Evolutionary conservation across 2,329 filamentous ascomycete genomes (phyloP).

Genomic region (Clonostachys rosea): DNA sequence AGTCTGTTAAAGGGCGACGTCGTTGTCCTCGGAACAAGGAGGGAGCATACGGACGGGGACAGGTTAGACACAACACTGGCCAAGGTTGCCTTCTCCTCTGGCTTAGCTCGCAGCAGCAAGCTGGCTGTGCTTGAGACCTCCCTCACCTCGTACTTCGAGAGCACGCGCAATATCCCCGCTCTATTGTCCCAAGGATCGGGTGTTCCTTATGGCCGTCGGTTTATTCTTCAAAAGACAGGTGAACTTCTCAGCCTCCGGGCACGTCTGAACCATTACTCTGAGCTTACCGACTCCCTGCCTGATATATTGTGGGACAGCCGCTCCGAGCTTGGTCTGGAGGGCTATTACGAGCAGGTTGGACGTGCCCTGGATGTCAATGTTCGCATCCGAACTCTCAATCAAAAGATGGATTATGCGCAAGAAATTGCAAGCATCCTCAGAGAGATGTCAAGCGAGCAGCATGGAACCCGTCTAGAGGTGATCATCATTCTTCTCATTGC

Average conservation of each 20-base stretch:
- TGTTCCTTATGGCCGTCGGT: slow-evolving; percentile 50
- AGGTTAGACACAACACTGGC: slow-evolving; percentile 65
- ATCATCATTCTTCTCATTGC: slow-evolving; percentile 93
- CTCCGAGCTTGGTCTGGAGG: slow-evolving; percentile 84
- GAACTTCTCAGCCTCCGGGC: slow-evolving; percentile 85
- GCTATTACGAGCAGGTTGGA: slow-evolving; percentile 92
- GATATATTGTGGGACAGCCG: slow-evolving; percentile 96
- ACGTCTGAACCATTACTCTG: slow-evolving; percentile 93
- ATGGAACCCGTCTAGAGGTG: slow-evolving; percentile 84
- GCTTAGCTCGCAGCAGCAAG: slow-evolving; percentile 88
- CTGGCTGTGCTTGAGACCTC: slow-evolving; percentile 85
- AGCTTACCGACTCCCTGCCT: slow-evolving; percentile 89
- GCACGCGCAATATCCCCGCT: slow-evolving; percentile 76
- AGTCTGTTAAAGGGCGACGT: slow-evolving; percentile 82
- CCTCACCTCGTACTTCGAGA: slow-evolving; percentile 79
- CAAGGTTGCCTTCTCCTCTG: slow-evolving; percentile 95
- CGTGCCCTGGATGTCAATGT: slow-evolving; percentile 86
- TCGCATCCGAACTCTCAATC: slow-evolving; percentile 85
- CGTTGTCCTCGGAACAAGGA: slow-evolving; percentile 79
- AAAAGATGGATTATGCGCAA: slow-evolving; percentile 96
- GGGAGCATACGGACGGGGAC: slow-evolving; percentile 37
- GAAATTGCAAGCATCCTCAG: slow-evolving; percentile 88
- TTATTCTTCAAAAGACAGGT: slow-evolving; percentile 90
- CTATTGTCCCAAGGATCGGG: slow-evolving; percentile 62
- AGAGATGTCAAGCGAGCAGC: slow-evolving; percentile 85